phyloP scores from a whole-genome alignment of 1,284 basidiomycete genomes.

The Rhodotorula glutinis region DNA sequence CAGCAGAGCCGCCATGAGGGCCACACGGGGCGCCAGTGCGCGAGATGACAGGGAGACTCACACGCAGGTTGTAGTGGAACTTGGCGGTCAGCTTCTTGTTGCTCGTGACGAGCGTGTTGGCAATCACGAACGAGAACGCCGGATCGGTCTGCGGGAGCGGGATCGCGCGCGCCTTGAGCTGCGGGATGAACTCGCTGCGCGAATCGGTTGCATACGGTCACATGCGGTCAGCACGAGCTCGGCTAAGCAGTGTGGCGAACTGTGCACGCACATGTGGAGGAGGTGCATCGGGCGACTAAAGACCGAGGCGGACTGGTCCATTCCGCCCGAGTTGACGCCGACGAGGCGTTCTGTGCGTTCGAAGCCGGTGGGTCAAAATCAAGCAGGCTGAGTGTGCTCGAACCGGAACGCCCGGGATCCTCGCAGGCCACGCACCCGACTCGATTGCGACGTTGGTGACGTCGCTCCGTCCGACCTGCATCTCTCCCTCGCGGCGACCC shows the following conservation, averaged over 20 bases:
- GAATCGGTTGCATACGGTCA: too few relatives aligned
- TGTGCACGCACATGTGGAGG: constrained; percentile 37
- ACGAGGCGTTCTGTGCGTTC: constrained; percentile 58
- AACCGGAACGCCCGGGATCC: too few relatives aligned
- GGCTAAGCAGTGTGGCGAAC: too few relatives aligned
- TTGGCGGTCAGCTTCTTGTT: constrained; percentile 69
- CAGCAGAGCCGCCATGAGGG: background rate
- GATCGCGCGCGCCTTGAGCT: constrained; percentile 63
- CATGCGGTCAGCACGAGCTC: background rate
- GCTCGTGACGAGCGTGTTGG: constrained; percentile 75
- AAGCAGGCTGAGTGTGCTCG: too few relatives aligned
- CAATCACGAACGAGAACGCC: constrained; percentile 64
- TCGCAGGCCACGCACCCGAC: constrained; percentile 54
- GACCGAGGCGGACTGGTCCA: constrained; percentile 47
- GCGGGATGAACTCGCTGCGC: constrained; percentile 62
- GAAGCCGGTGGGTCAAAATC: background rate
- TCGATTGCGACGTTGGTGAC: constrained; percentile 71
- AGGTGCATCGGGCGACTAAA: constrained; percentile 39
- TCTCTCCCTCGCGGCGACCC: constrained; percentile 64
- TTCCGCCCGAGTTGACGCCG: constrained; percentile 55
- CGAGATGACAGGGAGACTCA: constrained; percentile 2
- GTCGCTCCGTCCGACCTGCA: constrained; percentile 62
- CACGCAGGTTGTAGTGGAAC: constrained; percentile 77
- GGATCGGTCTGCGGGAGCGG: constrained; percentile 51
- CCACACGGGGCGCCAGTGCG: background rate